Percentiles rank a stretch among this genome's conserved stretches.
phyloP scores from a whole-genome alignment of 805 yeast genomes.

The Tetrapisispora nanseiensis region DNA sequence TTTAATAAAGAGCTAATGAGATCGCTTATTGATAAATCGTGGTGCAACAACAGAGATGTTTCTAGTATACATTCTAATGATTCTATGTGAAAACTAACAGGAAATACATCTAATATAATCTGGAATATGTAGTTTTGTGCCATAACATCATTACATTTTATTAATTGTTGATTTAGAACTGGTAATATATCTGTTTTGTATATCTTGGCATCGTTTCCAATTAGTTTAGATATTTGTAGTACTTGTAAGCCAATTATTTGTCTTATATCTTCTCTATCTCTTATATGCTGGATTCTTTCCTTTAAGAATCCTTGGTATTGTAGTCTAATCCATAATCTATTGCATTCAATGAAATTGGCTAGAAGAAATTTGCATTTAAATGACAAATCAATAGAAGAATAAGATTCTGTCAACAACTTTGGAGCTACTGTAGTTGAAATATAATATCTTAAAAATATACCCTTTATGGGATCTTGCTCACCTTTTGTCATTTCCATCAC shows the following conservation, averaged over 20 bases:
- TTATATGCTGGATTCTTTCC: slow-evolving; percentile 60
- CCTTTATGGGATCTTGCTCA: slow-evolving; percentile 90
- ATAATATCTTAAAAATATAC: slow-evolving; percentile 82
- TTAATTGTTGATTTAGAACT: slow-evolving; percentile 71
- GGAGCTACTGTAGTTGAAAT: slow-evolving; percentile 63
- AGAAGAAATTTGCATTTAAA: slow-evolving; percentile 56
- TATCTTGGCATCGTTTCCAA: slow-evolving; percentile 49
- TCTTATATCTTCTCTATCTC: slow-evolving; percentile 78
- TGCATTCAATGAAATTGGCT: slow-evolving; percentile 89
- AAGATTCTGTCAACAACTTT: slow-evolving; percentile 18
- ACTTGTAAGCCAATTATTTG: slow-evolving; percentile 85
- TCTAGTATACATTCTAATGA: slow-evolving; percentile 60
- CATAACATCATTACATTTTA: slow-evolving; percentile 80
- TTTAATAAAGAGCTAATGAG: slow-evolving; percentile 64
- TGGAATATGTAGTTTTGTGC: slow-evolving; percentile 88
- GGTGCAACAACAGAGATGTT: slow-evolving; percentile 56
- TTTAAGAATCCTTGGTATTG: slow-evolving; percentile 91
- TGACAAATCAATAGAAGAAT: slow-evolving; percentile 6
- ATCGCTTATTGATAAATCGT: slow-evolving; percentile 53
- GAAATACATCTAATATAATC: slow-evolving; percentile 85
- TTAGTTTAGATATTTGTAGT: slow-evolving; percentile 76
- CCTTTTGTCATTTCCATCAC: slow-evolving; percentile 98
- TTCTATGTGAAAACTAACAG: slow-evolving; percentile 75
- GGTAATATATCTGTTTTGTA: slow-evolving; percentile 53
- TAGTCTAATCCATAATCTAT: slow-evolving; percentile 65